Base-by-base conservation (phyloP, 1,139 yeast species). In the Sugiyamaella xylanicola region DNA sequence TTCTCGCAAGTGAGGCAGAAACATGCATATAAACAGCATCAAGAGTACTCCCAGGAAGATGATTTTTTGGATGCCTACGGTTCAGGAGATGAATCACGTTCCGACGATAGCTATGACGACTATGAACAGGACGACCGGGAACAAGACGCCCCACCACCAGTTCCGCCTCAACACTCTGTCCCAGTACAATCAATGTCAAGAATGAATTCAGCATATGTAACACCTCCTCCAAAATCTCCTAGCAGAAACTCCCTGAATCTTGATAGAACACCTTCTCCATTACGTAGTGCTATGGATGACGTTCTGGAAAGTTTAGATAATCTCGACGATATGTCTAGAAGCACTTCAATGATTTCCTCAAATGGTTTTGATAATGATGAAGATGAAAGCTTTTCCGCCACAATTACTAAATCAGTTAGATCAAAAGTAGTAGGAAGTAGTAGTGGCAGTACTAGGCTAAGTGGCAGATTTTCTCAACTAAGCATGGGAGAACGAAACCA, bases 221-320 rank as follows among this genome's bases (percentile, higher is more conserved):
- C 43, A 7, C 47, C 54, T 27, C 44, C 54, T 3, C 51, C n/a
- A 9, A 4, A 21, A 27, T 40, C 47, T 15, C 21, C 48, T 16
- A 29, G 16, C 11, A 36, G 40, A 20, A 20, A 16, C 19, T 32
- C 40, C 4, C 4, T 17, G 8, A 27, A 39, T 20, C 45, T 64
- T 5, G 63, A 65, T 50, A 78, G 84, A 7, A 84, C 85, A 1
- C 85, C 85, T 0, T 83, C 82, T 0, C 84, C 84, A 2, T 79
- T 71, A 37, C 50, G 71, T 42, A 62, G 62, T 37, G 74, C 74
- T 4, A 68, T 71, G 70, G 72, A 69, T 47, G 72, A 69, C 51
- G 73, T 71, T 13, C 56, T 70, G 52, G 65, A 61, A 27, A 66
- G 71, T 21, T 59, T 71, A 22, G 72, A 70, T 42, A 65, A 62